Percentiles rank a stretch among this genome's conserved stretches.
phyloP scores from a whole-genome alignment of 1,284 basidiomycete genomes.

The Afroboletus lepidellus region DNA sequence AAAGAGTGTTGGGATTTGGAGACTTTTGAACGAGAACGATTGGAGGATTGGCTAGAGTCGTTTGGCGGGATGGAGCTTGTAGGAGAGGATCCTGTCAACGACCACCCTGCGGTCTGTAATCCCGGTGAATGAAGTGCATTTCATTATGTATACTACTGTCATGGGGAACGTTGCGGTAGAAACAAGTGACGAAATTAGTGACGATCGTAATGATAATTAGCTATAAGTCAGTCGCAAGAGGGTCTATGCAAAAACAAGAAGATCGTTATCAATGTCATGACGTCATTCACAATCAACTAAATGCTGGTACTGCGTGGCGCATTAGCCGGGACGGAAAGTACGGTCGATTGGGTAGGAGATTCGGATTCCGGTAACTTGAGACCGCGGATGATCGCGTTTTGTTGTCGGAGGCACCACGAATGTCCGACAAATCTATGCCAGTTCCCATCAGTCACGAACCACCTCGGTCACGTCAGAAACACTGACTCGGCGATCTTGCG shows the following conservation, averaged over 20 bases:
- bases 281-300: neutral
- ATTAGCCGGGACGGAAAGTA: neutral
- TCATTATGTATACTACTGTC: too few relatives aligned
- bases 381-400: neutral
- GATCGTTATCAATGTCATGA: neutral
- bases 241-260: too few relatives aligned
- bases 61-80: slow-evolving; percentile 1
- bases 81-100: neutral
- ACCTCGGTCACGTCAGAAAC: too few relatives aligned
- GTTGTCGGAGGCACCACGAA: neutral
- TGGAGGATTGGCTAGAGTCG: neutral
- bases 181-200: too few relatives aligned
- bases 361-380: slow-evolving; percentile 5
- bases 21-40: neutral
- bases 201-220: too few relatives aligned
- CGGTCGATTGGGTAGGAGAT: neutral
- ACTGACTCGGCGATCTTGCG: slow-evolving; percentile 3
- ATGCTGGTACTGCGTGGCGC: neutral
- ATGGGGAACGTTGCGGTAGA: too few relatives aligned
- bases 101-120: too few relatives aligned
- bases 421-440: neutral
- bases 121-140: too few relatives aligned
- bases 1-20: neutral
- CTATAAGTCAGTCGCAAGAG: too few relatives aligned
- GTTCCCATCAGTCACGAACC: neutral